Evolutionary conservation across 805 yeast species (phyloP), one percentile per base, ranked within the genome.

Genomic region (Zygoascus ofunaensis): DNA sequence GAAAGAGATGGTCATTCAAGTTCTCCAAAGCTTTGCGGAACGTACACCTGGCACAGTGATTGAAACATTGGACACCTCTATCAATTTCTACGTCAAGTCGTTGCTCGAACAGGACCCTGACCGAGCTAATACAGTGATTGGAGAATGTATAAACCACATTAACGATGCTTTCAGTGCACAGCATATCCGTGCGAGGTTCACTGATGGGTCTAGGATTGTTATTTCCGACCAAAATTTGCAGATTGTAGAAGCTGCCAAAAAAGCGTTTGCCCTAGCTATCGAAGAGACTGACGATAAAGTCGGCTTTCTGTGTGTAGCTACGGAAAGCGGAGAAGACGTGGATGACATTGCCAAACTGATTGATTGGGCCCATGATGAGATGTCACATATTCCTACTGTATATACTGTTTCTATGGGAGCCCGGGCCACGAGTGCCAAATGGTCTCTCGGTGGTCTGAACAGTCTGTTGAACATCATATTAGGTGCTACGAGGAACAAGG

Each of bases 91-190:
- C 53, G 80, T 94, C 1, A 87, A 84, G 40, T 71, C 70, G 41
- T 77, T 84, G 4, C 38, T 49, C n/a, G 49, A 41, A 21, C 74
- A 73, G 37, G 78, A 75, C 37, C 66, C 70, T 23, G 86, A 80
- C 41, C 75, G 94, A 54, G 77, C 79, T 42, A 62, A 73, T 24
- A 71, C 80, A 39, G 72, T 80, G 17, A 74, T 86, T 64, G 96
- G 97, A 40, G 96, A 87, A 54, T 74, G 82, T 45, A 79, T 89
- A 39, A 80, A 89, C 20, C 87, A 87, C 60, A 77, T 89, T 45
- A 87, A 90, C 62, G 92, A 82, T 39, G 66, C 81, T 26, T 83
- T 77, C 58, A 72, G 74, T 14, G 75, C 72, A 15, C 73, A 71
- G 41, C 76, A 76, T 33, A 71, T 89, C 15, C 95, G 87, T 62